These are phyloP conservation scores for Tetragonia tetragonoides DNA, from an alignment of 148 eudicot species.

Conservation along the genomic window DNA sequence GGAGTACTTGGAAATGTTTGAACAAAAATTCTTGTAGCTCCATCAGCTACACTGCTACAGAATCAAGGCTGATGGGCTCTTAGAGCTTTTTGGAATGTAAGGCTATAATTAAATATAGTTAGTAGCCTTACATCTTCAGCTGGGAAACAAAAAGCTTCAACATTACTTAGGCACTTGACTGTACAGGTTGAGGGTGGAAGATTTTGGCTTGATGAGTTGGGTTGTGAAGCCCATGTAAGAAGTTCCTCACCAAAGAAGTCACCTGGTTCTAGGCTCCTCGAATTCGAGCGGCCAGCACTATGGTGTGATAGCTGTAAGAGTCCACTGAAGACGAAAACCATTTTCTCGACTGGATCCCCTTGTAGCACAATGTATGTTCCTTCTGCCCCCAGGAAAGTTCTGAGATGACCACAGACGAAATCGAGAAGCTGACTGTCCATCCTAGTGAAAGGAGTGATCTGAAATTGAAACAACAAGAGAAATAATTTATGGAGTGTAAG, in stretches of 20 bases:
- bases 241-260: slow-evolving; percentile 23
- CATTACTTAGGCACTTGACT: slow-evolving; percentile 19
- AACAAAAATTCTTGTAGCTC: too few relatives aligned
- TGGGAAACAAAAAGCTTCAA: slow-evolving; percentile 21
- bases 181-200: slow-evolving; percentile 1
- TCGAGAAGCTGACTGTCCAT: slow-evolving; percentile 17
- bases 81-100: slow-evolving; percentile 3
- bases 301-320: slow-evolving; percentile 17
- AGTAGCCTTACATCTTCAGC: slow-evolving; percentile 18
- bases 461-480: not conserved
- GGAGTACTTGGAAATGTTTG: too few relatives aligned
- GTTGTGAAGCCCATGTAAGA: slow-evolving; percentile 8
- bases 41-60: too few relatives aligned
- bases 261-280: slow-evolving; percentile 11
- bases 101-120: slow-evolving; percentile 5
- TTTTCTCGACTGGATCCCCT: slow-evolving; percentile 18
- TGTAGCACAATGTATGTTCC: slow-evolving; percentile 18
- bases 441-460: slow-evolving; percentile 12
- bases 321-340: slow-evolving; percentile 17
- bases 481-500: too few relatives aligned
- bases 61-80: slow-evolving; percentile 18
- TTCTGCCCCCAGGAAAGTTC: not conserved
- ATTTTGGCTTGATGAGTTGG: not conserved
- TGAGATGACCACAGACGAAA: slow-evolving; percentile 12
- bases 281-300: not conserved